phyloP scores from a whole-genome alignment of 257 asterid genomes.

The Phtheirospermum japonicum region DNA sequence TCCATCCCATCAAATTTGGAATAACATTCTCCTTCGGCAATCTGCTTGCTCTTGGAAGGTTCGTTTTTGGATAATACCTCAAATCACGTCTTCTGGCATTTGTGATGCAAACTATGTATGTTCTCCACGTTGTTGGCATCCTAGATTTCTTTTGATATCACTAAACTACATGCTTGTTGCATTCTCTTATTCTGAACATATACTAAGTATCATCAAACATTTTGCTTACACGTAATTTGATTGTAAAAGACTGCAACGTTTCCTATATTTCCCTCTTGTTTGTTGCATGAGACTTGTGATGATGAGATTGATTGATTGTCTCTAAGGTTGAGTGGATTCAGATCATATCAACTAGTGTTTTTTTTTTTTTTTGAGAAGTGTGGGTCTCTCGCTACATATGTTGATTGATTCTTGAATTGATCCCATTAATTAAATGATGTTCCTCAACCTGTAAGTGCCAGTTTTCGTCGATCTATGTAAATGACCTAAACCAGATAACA shows the following conservation, averaged over 20 bases:
- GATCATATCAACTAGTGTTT: no score
- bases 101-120: not conserved
- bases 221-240: not conserved
- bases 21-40: conserved; percentile 94
- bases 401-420: not conserved
- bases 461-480: not conserved
- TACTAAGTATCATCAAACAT: conserved; percentile 3
- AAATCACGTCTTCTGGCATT: conserved; percentile 14
- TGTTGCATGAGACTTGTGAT: no score
- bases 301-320: no score
- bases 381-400: conserved; percentile 12
- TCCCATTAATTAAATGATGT: not conserved
- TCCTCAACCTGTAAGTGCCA: not conserved
- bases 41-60: conserved; percentile 98
- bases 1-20: conserved; percentile 96
- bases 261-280: conserved; percentile 15
- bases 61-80: conserved; percentile 22
- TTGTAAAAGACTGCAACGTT: conserved; percentile 7
- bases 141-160: not conserved
- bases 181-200: conserved; percentile 4
- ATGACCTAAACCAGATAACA: not conserved
- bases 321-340: no score
- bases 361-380: no score
- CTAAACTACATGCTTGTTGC: conserved; percentile 24
- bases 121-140: conserved; percentile 13